Evolutionary conservation across 139 green algal genomes (phyloP).

Genomic region (Chlorella sp.): DNA sequence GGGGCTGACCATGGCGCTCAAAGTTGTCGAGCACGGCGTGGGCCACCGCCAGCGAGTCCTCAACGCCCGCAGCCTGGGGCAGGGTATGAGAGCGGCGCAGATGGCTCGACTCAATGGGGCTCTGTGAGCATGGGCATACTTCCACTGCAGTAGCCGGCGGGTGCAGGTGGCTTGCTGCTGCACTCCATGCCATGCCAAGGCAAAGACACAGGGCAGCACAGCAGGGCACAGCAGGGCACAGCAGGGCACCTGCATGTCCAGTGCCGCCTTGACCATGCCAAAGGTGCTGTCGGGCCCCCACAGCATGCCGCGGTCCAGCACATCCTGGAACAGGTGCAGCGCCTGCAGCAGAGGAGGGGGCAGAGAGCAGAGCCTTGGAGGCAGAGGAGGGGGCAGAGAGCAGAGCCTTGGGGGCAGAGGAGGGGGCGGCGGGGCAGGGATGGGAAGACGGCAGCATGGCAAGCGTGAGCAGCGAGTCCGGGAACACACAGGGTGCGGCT

Average conservation of each 20-base stretch:
- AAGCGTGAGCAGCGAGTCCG: no score
- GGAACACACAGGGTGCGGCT: no score
- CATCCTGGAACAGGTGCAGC: conserved; percentile 39
- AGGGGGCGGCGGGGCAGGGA: no score
- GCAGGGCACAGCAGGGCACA: no score
- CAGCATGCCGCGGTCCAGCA: conserved; percentile 20
- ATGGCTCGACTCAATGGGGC: not conserved
- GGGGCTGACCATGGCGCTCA: conserved; percentile 2
- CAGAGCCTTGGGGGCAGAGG: not conserved
- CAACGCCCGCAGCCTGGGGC: conserved; percentile 15
- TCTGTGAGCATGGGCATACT: no score
- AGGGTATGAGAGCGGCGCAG: not conserved
- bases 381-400: not conserved
- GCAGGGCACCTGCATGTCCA: conserved; percentile 20
- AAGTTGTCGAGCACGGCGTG: conserved; percentile 37
- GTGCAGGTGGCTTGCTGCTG: not conserved
- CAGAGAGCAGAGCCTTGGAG: not conserved
- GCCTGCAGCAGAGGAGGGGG: not conserved
- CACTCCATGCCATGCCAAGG: not conserved
- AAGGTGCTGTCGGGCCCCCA: conserved; percentile 28
- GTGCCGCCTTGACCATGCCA: conserved; percentile 30
- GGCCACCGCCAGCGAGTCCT: conserved; percentile 27
- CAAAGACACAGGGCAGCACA: no score
- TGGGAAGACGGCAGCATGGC: no score
- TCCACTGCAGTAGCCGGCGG: no score